Evolutionary conservation across 2,329 filamentous ascomycete species (phyloP).

Genomic region (Aspergillus candidus): DNA sequence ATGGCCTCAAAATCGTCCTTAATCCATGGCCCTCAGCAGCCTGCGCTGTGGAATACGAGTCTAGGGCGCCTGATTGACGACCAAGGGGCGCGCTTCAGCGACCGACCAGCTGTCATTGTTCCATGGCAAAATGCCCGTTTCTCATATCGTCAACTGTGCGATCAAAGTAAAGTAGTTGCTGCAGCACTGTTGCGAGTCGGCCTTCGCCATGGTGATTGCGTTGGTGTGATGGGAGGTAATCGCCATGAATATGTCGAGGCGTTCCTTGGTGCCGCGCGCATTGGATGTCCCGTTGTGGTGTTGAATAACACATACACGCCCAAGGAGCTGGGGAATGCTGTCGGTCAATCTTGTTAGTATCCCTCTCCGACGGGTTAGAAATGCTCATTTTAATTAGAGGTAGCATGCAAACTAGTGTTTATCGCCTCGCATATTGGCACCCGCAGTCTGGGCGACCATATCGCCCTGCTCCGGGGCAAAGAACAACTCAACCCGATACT

Average conservation of each 20-base stretch:
- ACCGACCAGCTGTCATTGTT: conserved; percentile 10
- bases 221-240: conserved; percentile 63
- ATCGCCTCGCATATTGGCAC: conserved; percentile 17
- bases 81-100: conserved; percentile 10
- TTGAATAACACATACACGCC: conserved; percentile 30
- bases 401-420: conserved; percentile 24
- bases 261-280: conserved; percentile 42
- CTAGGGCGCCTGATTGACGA: conserved; percentile 17
- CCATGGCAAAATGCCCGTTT: conserved; percentile 18
- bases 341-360: conserved; percentile 15
- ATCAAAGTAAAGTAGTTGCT: conserved; percentile 29
- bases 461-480: conserved; percentile 9
- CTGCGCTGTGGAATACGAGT: conserved; percentile 16
- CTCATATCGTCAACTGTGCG: conserved; percentile 15
- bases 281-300: conserved; percentile 28
- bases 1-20: conserved; percentile 9
- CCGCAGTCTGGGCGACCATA: conserved; percentile 15
- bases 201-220: conserved; percentile 59
- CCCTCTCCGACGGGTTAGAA: not conserved
- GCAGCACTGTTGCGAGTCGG: conserved; percentile 59
- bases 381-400: not conserved
- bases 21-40: conserved; percentile 17
- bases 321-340: conserved; percentile 16
- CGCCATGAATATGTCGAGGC: conserved; percentile 53
- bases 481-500: not conserved